Evolutionary conservation across 2,329 filamentous ascomycete species (phyloP), one percentile per base, ranked within the genome.

Genomic region (Calonectria crousiana): DNA sequence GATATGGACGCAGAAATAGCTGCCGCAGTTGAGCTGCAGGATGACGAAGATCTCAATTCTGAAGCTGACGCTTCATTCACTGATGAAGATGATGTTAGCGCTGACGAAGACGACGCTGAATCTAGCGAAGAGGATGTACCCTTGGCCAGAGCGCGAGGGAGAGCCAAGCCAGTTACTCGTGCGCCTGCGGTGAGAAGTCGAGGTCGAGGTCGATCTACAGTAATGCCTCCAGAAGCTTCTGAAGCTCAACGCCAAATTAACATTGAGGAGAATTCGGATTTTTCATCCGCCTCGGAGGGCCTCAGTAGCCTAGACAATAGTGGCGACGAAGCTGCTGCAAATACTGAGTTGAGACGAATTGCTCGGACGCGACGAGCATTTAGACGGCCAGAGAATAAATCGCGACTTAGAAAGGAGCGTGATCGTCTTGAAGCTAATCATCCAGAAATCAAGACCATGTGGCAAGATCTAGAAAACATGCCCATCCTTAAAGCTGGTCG

Each of bases 371-470:
- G 85, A 30, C 87, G 84, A 26, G 85, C 81, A 6, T 87, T 81
- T 75, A 75, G 84, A 62, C 71, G 73, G 26, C 53, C 69, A 4
- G 81, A 76, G 44, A 81, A 81, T 64, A 78, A 62, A 53, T 66
- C 75, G 13, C 82, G 85, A 23, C 32, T 74, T 36, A 81, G 82
- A 76, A 85, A 80, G 41, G 88, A 94, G 84, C 91, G 95, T 67
- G 85, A 87, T 69, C 93, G 93, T 75, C 90, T 98, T 2, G 95
- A 96, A 78, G 84, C 86, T 26, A 88, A 94, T 66, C 97, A 99
- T 82, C 96, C 96, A 0, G 90, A 92, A 69, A 90, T 99, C 51
- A 87, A 86, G 53, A 95, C 92, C 0, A 97, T 98, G 95, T 99
- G 97, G 97, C 84, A 90, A 4, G 91, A 94, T 30, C 87, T 98